Percentiles rank a stretch among this genome's conserved stretches.
phyloP scores from a whole-genome alignment of 768 basidiomycete species.

The Termitomyces sp. region DNA sequence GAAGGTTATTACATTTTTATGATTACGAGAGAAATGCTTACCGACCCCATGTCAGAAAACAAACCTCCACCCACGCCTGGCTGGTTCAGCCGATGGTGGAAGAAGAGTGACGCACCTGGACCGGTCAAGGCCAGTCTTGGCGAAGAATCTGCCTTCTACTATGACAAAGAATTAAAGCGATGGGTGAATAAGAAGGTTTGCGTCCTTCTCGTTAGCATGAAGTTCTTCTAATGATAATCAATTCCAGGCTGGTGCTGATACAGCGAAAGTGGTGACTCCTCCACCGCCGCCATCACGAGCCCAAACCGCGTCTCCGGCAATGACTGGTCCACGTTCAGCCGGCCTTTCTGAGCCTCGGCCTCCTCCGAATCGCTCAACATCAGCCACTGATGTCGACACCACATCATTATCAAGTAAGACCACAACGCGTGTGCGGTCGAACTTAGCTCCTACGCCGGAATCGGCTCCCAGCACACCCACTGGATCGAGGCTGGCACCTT shows the following conservation, averaged over 20 bases:
- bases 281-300: slow-evolving; percentile 80
- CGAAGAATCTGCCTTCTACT: slow-evolving; percentile 85
- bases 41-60: neutral
- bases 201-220: neutral
- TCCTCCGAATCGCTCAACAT: slow-evolving; percentile 51
- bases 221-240: slow-evolving; percentile 1
- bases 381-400: slow-evolving; percentile 55
- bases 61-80: slow-evolving; percentile 25
- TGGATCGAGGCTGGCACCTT: slow-evolving; percentile 33
- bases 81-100: slow-evolving; percentile 86
- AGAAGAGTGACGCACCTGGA: slow-evolving; percentile 53
- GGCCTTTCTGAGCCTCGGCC: slow-evolving; percentile 20
- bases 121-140: slow-evolving; percentile 92
- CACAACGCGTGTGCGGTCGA: slow-evolving; percentile 58
- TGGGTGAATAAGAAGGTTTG: slow-evolving; percentile 94
- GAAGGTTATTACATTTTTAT: slow-evolving; percentile 20
- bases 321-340: slow-evolving; percentile 32
- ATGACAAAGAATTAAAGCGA: slow-evolving; percentile 89
- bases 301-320: slow-evolving; percentile 80
- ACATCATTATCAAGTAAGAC: slow-evolving; percentile 46
- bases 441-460: slow-evolving; percentile 49
- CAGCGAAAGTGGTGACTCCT: slow-evolving; percentile 47
- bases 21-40: neutral
- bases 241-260: slow-evolving; percentile 41
- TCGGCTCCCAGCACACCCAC: slow-evolving; percentile 46